Evolutionary conservation across 306 rosid genomes (phyloP).

Genomic region (Dalbergia cochinchinensis): DNA sequence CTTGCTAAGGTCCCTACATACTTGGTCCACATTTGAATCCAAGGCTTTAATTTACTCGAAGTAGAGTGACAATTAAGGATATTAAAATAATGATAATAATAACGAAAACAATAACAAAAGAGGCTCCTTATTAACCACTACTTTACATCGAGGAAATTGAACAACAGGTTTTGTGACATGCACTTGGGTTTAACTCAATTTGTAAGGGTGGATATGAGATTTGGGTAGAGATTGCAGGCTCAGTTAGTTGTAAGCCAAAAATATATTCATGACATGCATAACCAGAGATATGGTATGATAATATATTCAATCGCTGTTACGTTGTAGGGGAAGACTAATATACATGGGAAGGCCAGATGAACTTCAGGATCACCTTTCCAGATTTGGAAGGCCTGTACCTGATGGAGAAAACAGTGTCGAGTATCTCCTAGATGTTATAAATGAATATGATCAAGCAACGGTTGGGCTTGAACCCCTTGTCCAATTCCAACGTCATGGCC

Average conservation of each 20-base stretch:
- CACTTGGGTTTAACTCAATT: neutral
- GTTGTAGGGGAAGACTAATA: slow-evolving; percentile 74
- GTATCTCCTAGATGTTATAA: slow-evolving; percentile 83
- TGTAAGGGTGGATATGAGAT: too few species aligned
- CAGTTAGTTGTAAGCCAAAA: slow-evolving; percentile 22
- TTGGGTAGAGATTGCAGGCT: slow-evolving; percentile 5
- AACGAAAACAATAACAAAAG: neutral
- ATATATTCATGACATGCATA: slow-evolving; percentile 6
- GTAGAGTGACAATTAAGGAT: neutral
- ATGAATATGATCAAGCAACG: slow-evolving; percentile 82
- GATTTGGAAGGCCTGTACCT: slow-evolving; percentile 93
- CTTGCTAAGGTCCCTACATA: neutral
- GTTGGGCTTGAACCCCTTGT: slow-evolving; percentile 85
- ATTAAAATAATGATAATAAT: neutral
- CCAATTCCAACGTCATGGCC: slow-evolving; percentile 68
- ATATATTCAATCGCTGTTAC: slow-evolving; percentile 9
- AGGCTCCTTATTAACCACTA: neutral
- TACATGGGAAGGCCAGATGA: slow-evolving; percentile 79
- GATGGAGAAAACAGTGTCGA: slow-evolving; percentile 78
- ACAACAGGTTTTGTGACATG: slow-evolving; percentile 9
- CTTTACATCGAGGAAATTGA: neutral
- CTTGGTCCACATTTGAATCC: neutral
- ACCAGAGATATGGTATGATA: slow-evolving; percentile 7
- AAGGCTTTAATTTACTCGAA: neutral
- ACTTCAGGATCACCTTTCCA: slow-evolving; percentile 62